Conservation (phyloP, 352 stramenopile genomes). For the Pythium insidiosum region DNA sequence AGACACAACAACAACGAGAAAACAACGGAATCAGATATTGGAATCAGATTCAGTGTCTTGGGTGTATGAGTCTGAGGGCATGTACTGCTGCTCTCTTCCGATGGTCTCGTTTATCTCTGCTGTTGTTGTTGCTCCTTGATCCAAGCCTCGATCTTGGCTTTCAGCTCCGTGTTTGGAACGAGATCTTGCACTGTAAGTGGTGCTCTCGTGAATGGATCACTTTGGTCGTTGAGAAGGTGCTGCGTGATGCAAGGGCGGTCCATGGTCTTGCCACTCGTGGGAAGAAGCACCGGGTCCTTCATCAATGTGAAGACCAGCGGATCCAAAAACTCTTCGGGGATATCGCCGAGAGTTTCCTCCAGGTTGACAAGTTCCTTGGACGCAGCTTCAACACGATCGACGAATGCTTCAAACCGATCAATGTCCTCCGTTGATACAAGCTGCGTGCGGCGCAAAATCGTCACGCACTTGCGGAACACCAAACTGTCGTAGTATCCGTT, state of each 20-base stretch:
- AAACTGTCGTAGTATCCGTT: conserved; percentile 82
- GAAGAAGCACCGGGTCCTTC: conserved; percentile 93
- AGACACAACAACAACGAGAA: background rate
- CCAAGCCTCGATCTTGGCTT: conserved; percentile 63
- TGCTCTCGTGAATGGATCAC: conserved; percentile 95
- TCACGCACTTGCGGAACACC: conserved; percentile 66
- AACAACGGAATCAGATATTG: background rate
- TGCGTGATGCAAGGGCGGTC: conserved; percentile 94
- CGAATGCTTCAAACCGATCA: conserved; percentile 50
- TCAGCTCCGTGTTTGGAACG: conserved; percentile 48
- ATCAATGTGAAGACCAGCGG: conserved; percentile 94
- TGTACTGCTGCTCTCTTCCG: background rate
- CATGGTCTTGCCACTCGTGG: conserved; percentile 85
- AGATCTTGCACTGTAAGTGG: conserved; percentile 72
- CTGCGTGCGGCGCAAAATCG: conserved; percentile 62
- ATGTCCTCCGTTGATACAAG: conserved; percentile 35
- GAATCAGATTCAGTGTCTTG: background rate
- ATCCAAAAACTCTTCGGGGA: conserved; percentile 95
- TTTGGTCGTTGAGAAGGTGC: conserved; percentile 95
- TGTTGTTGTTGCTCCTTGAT: conserved; percentile 12
- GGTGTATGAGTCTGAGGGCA: background rate
- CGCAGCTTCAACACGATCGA: conserved; percentile 36
- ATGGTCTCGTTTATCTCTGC: background rate
- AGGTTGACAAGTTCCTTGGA: conserved; percentile 36
- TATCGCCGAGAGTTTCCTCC: conserved; percentile 86